Percentiles rank a stretch among this genome's conserved stretches.
Evolutionary conservation across 768 basidiomycete genomes (phyloP).

Genomic region (Pleurotus tuoliensis): DNA sequence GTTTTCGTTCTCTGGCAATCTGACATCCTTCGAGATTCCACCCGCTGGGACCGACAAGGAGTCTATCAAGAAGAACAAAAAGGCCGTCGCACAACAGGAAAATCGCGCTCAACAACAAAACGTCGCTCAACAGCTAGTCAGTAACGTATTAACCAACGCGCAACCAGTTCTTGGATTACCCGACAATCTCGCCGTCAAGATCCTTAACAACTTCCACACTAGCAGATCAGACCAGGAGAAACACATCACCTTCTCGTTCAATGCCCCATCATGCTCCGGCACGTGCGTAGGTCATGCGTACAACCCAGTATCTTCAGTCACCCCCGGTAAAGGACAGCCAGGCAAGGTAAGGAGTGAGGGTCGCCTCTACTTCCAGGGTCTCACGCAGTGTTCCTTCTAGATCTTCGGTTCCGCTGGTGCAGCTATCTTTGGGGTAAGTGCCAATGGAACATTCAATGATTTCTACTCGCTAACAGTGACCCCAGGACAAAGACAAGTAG

Average conservation of each 20-base stretch:
- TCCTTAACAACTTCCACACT: slow-evolving; percentile 1
- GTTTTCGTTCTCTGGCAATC: slow-evolving; percentile 1
- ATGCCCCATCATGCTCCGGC: not conserved
- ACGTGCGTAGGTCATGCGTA: not conserved
- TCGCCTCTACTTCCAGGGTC: not conserved
- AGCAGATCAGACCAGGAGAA: slow-evolving; percentile 2
- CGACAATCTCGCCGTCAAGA: slow-evolving; percentile 1
- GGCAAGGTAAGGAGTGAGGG: not conserved
- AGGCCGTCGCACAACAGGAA: not conserved
- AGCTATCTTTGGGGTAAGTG: slow-evolving; percentile 3
- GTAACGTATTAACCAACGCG: not conserved
- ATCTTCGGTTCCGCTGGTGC: not conserved
- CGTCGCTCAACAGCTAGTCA: not conserved
- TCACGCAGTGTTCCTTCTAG: not conserved
- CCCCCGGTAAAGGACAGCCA: slow-evolving; percentile 1
- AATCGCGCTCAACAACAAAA: not conserved
- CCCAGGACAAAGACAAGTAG: too few relatives aligned
- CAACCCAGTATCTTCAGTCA: not conserved
- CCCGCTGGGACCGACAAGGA: slow-evolving; percentile 1
- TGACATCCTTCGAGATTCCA: not conserved
- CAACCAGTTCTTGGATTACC: not conserved
- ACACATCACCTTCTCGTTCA: slow-evolving; percentile 6
- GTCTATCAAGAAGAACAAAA: slow-evolving; percentile 6
- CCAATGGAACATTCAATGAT: too few relatives aligned
- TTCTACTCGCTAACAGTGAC: too few relatives aligned